Evolutionary conservation across 2,329 filamentous ascomycete genomes (phyloP).

Genomic region (Pseudocercospora musae): DNA sequence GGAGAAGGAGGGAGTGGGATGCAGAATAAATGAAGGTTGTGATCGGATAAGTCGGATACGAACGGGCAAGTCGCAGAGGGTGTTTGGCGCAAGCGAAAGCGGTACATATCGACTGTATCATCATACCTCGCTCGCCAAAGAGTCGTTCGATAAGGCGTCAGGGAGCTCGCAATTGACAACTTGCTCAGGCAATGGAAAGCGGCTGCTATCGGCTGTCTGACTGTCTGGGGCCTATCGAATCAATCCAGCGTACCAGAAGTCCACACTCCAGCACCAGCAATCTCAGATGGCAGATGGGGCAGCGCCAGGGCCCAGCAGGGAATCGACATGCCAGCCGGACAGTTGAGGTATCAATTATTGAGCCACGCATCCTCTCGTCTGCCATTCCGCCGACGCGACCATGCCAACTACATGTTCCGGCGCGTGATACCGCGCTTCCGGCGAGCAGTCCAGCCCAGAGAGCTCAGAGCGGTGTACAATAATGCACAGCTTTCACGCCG

Average conservation of each 20-base stretch:
- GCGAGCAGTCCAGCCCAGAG: not conserved
- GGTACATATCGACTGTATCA: too few species aligned
- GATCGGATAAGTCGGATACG: constrained; percentile 3
- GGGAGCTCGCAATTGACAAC: not conserved
- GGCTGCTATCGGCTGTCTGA: not conserved
- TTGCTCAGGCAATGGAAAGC: constrained; percentile 14
- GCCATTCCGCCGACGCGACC: not conserved
- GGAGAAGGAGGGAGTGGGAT: constrained; percentile 13
- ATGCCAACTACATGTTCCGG: too few species aligned
- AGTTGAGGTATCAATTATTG: not conserved
- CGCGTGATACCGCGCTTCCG: not conserved
- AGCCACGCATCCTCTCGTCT: not conserved
- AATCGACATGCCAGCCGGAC: not conserved
- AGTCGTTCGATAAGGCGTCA: constrained; percentile 11
- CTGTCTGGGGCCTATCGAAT: constrained; percentile 1
- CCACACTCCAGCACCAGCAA: too few species aligned
- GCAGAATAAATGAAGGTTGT: constrained; percentile 6
- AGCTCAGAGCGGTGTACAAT: constrained; percentile 11
- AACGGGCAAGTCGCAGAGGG: too few species aligned
- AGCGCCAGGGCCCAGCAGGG: too few species aligned
- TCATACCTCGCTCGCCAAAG: too few species aligned
- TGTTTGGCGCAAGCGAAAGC: too few species aligned
- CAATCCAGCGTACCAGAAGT: not conserved
- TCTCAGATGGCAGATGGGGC: too few species aligned
- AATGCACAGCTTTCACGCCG: not conserved